These are phyloP conservation scores for Beauveria varroae DNA, from an alignment of 2,329 filamentous ascomycete species.

Conservation along the genomic window DNA sequence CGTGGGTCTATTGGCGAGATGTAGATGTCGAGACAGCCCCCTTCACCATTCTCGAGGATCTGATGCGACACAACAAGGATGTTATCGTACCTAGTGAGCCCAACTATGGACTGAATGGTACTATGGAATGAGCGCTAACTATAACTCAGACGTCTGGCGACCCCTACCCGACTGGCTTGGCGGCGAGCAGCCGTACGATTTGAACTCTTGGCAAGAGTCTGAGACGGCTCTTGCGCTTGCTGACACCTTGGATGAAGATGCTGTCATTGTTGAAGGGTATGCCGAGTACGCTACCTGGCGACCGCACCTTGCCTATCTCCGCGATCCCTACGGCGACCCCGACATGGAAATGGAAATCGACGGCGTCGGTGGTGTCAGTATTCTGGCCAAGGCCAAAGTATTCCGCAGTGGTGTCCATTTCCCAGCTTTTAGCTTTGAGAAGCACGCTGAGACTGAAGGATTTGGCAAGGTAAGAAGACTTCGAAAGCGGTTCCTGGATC, in stretches of 20 bases:
- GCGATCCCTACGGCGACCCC: constrained; percentile 93
- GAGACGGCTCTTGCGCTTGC: constrained; percentile 91
- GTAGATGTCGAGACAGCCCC: constrained; percentile 97
- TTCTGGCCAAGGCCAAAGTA: constrained; percentile 89
- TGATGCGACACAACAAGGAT: constrained; percentile 99
- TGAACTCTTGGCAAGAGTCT: constrained; percentile 99
- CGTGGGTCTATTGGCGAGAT: constrained; percentile 99
- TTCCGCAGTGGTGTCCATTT: constrained; percentile 96
- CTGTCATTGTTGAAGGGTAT: constrained; percentile 97
- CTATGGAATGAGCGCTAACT: constrained; percentile 18
- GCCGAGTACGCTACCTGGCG: constrained; percentile 98
- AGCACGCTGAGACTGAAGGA: constrained; percentile 95
- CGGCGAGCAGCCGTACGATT: constrained; percentile 93
- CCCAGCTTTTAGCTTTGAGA: constrained; percentile 96
- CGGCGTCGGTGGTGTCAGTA: constrained; percentile 94
- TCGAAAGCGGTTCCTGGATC: too few species aligned
- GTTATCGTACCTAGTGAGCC: constrained; percentile 93
- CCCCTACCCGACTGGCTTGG: constrained; percentile 98
- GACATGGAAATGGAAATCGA: constrained; percentile 99
- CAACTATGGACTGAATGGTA: not conserved
- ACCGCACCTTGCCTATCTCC: constrained; percentile 90
- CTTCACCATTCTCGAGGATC: constrained; percentile 90
- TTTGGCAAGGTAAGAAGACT: constrained; percentile 78
- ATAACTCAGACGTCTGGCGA: constrained; percentile 78
- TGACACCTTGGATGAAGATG: constrained; percentile 93